Evolutionary conservation across 768 basidiomycete species (phyloP).

Genomic region (Collybia mongolica): DNA sequence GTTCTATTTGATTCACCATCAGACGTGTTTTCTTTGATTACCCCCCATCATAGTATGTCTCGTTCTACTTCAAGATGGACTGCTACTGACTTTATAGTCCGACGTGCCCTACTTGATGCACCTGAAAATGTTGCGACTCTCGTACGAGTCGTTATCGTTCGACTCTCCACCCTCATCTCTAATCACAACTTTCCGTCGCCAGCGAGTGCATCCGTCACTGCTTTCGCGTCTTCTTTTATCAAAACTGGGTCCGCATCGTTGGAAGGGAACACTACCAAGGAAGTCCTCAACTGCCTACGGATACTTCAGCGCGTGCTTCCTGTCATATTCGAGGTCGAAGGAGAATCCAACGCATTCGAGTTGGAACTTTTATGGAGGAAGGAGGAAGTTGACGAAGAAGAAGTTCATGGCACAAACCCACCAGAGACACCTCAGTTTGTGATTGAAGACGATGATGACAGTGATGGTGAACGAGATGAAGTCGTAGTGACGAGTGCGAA

Average conservation of each 20-base stretch:
- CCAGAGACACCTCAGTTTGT: constrained; percentile 68
- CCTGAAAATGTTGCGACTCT: constrained; percentile 88
- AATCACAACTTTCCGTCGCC: constrained; percentile 79
- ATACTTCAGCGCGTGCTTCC: constrained; percentile 88
- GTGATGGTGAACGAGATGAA: constrained; percentile 13
- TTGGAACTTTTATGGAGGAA: constrained; percentile 81
- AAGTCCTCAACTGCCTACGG: constrained; percentile 90
- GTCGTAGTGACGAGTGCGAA: constrained; percentile 15
- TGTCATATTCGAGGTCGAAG: constrained; percentile 81
- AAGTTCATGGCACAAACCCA: constrained; percentile 13
- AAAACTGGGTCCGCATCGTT: constrained; percentile 47
- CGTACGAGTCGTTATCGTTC: constrained; percentile 64
- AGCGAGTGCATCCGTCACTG: constrained; percentile 52
- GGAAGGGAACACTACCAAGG: constrained; percentile 73
- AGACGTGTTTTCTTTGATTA: constrained; percentile 88
- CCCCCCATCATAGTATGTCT: constrained; percentile 77
- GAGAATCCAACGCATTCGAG: constrained; percentile 73
- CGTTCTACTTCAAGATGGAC: constrained; percentile 2
- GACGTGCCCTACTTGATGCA: constrained; percentile 75
- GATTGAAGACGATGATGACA: constrained; percentile 68
- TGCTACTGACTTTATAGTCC: constrained; percentile 48
- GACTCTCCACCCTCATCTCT: constrained; percentile 72
- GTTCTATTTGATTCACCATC: constrained; percentile 85
- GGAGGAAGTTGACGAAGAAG: constrained; percentile 44
- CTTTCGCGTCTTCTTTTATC: constrained; percentile 71